Conservation (phyloP, 768 basidiomycete species). For the Tricholoma matsutake region DNA sequence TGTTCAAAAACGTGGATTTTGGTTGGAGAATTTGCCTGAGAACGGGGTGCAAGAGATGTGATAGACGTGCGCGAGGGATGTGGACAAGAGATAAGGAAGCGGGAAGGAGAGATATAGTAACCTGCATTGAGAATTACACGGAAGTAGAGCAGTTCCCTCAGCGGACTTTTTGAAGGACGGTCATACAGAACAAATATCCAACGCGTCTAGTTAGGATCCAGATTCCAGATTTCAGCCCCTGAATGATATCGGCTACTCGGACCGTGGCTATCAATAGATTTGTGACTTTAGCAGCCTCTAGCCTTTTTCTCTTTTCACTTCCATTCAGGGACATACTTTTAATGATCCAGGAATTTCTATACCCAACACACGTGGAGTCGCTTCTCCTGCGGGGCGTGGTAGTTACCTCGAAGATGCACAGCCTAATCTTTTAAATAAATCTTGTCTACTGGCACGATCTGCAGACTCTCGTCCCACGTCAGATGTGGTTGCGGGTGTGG, state of each 20-base stretch:
- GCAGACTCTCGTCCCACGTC: background rate
- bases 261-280: background rate
- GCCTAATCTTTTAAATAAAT: too few relatives aligned
- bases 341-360: too few relatives aligned
- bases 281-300: too few relatives aligned
- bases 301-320: too few relatives aligned
- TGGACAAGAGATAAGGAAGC: conserved; percentile 71
- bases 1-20: conserved; percentile 64
- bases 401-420: too few relatives aligned
- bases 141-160: background rate
- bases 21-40: conserved; percentile 70
- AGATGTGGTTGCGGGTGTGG: background rate
- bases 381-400: too few relatives aligned
- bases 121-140: conserved; percentile 30
- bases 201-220: background rate
- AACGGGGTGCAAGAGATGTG: conserved; percentile 54
- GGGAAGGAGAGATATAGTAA: conserved; percentile 70
- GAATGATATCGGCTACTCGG: background rate
- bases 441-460: background rate
- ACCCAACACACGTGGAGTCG: too few relatives aligned
- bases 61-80: conserved; percentile 67
- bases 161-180: background rate
- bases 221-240: conserved; percentile 1
- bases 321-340: too few relatives aligned
- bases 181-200: background rate